phyloP scores from a whole-genome alignment of 129 eudicot genomes.

The Pittosporum tobira region DNA sequence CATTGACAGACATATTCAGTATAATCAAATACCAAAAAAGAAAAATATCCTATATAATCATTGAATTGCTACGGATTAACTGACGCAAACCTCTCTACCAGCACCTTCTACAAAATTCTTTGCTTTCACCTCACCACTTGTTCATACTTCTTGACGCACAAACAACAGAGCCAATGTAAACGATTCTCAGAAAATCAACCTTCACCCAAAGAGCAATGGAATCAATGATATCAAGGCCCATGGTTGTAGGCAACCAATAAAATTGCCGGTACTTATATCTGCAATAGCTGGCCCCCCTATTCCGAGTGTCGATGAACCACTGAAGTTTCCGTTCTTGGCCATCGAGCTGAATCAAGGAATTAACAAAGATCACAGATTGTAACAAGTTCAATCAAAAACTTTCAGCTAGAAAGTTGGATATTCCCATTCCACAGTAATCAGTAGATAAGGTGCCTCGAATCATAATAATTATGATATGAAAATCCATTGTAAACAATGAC shows the following conservation, averaged over 20 bases:
- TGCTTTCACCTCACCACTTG: neutral
- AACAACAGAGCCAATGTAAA: neutral
- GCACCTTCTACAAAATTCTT: neutral
- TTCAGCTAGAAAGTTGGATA: neutral
- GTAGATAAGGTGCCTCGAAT: too few relatives aligned
- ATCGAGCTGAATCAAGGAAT: conserved; percentile 22
- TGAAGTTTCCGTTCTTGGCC: conserved; percentile 17
- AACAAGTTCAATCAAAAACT: neutral
- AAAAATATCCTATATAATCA: neutral
- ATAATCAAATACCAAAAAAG: too few relatives aligned
- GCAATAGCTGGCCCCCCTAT: conserved; percentile 15
- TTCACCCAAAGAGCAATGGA: conserved; percentile 3
- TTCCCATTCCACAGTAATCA: too few relatives aligned
- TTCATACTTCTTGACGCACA: too few relatives aligned
- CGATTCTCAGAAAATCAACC: neutral
- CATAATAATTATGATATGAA: too few relatives aligned
- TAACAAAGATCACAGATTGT: neutral
- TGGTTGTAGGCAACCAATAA: neutral
- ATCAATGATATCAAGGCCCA: neutral
- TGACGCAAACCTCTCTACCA: neutral
- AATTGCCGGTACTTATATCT: conserved; percentile 18
- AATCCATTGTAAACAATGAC: too few relatives aligned
- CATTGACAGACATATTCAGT: too few relatives aligned
- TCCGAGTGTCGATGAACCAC: conserved; percentile 18
- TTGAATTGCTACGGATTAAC: neutral